Evolutionary conservation across 2,329 filamentous ascomycete genomes (phyloP), one percentile per base, ranked within the genome.

Genomic region (Botrytis paeoniae): DNA sequence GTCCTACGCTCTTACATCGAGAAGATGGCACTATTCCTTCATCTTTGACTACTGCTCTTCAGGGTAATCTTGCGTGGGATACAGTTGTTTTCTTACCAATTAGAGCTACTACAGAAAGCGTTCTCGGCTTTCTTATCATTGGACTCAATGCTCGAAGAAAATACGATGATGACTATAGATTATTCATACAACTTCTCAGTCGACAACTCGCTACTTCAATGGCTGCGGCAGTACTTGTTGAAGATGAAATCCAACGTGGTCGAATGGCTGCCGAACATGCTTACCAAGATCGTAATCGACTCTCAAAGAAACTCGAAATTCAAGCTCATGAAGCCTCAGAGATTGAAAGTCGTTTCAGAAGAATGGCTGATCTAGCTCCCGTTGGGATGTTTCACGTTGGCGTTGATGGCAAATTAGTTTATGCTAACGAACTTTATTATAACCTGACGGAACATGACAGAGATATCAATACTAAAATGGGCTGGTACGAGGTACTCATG

Each of bases 171-270:
- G 93, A 95, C 76, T 96, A 95, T 78, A 88, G 89, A 75, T 84
- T 95, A 0, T 96, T 95, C 78, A 86, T 95, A 51, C 90, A 92
- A 77, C 85, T 95, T 1, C 82, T 95, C 9, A 91, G 90, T 61
- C 87, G 92, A 32, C 93, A 95, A 79, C 84, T 95, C 14, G 92
- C 91, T 12, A 95, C 92, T 0, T 94, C 92, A 0, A 86, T 95
- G 80, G 93, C 93, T 2, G 95, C 92, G 0, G 93, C 95, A 0
- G 92, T 95, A 0, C 82, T 96, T 3, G 94, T 95, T 73, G 93
- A 95, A 80, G 93, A 95, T 76, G 93, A 96, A 80, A 94, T 95
- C 75, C 88, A 88, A 74, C 87, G 92, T 74, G 91, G 92, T 1
- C 90, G 93, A 80, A 87, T 86, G 77, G 93, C 92, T 1, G 93